Percentiles rank a stretch among this genome's conserved stretches.
Evolutionary conservation across 1,284 basidiomycete genomes (phyloP).

Genomic region (Cryptococcus sp.): DNA sequence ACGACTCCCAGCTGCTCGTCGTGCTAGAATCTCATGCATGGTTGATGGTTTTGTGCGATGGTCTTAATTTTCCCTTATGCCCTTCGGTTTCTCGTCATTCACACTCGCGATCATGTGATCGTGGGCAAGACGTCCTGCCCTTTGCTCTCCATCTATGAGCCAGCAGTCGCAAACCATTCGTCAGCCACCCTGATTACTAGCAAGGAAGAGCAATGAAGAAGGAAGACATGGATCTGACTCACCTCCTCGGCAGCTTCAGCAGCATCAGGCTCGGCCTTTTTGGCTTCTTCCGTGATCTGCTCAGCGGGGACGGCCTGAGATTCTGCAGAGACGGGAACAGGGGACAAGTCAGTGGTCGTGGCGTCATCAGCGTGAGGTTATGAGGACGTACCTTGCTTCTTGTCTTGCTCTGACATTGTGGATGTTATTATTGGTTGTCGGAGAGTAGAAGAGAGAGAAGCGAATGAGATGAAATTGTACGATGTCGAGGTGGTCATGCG

Average conservation of each 20-base stretch:
- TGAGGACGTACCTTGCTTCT: no score
- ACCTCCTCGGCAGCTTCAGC: slow-evolving; percentile 32
- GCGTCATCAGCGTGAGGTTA: no score
- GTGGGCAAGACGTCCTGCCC: slow-evolving; percentile 37
- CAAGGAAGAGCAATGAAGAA: not conserved
- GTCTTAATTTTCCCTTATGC: no score
- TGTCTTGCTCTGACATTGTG: no score
- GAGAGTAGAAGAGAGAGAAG: no score
- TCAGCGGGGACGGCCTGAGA: slow-evolving; percentile 26
- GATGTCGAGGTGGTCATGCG: no score
- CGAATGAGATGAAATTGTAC: no score
- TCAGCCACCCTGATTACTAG: not conserved
- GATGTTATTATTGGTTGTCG: no score
- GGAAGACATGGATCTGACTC: slow-evolving; percentile 9
- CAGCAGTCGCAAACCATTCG: not conserved
- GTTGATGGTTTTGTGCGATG: not conserved
- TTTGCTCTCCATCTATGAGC: slow-evolving; percentile 32
- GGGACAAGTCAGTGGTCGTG: no score
- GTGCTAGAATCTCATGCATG: not conserved
- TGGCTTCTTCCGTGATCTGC: slow-evolving; percentile 33
- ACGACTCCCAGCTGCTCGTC: no score
- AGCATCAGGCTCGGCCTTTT: slow-evolving; percentile 36
- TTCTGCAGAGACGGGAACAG: not conserved
- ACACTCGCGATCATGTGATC: slow-evolving; percentile 20
- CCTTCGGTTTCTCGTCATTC: not conserved